Evolutionary conservation across 352 stramenopile genomes (phyloP), one percentile per base, ranked within the genome.

Genomic region (Pythium pectinolyticum): DNA sequence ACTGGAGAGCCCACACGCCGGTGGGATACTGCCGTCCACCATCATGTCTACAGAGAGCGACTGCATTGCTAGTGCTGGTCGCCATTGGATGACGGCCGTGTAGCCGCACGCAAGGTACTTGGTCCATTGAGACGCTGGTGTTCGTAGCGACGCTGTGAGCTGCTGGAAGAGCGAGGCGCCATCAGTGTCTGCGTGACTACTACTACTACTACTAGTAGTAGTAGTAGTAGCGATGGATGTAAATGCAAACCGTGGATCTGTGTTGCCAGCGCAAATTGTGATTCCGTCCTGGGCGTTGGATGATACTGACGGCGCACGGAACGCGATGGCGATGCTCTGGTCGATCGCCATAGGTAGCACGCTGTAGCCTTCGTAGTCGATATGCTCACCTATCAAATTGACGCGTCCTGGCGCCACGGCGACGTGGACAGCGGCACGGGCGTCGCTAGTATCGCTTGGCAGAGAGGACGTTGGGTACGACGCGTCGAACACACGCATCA

Each of bases 311-410:
- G 61, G 35, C 34, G 31, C 2, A 19, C 28, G 43, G 35, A 90
- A 81, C 2, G 80, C 84, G 46, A 92, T 69, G 25, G 67, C 77
- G 25, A 91, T 73, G 31, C 74, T 76, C 51, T 90, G 73, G 3
- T 73, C 54, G 37, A 95, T 84, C 10, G 88, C 88, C 78, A 92
- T 92, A 53, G 85, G 86, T 22, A 96, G 61, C 53, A 95, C 88
- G 27, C 75, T 72, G 72, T 94, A 96, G 14, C 82, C 80, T 66
- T 95, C 80, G 66, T 96, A 96, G 74, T 95, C 85, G 39, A 96
- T 73, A 66, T 95, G 85, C 73, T 95, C 88, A 4, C 88, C 88
- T 31, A 96, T 93, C 50, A 96, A 73, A 57, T 95, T 96, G 35
- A 95, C 84, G 31, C 88, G 79, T 0, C 88, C 88, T 24, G 88